Evolutionary conservation across 768 basidiomycete species (phyloP), one percentile per base, ranked within the genome.

Genomic region (Suillus hirtellus): DNA sequence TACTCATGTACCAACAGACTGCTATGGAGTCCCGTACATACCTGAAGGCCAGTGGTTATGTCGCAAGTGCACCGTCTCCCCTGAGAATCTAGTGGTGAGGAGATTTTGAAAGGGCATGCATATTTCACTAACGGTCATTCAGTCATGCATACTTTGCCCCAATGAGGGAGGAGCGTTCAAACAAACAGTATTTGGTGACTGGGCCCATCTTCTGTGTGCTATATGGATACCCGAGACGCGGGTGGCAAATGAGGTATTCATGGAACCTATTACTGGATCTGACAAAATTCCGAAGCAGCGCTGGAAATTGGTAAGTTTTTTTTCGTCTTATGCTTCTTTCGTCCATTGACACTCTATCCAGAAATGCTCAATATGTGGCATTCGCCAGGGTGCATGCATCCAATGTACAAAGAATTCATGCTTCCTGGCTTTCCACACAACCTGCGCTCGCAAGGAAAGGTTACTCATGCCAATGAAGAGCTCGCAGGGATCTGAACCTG

Each of bases 41-140:
- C 97, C 97, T 0, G 97, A 99, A 79, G 97, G 97, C 1, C 97
- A 99, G 75, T 99, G 97, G 97, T 85, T 99, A 40, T 99, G 97
- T 74, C 81, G 97, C 53, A 99, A 99, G 76, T 99, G 97, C 71
- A 98, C 95, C 0, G 95, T 99, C 11, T 96, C 95, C 1, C 97
- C 97, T 0, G 96, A 98, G 75, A 92, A 89, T 68, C 94, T 96
- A 15, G 97, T 99, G 64, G 95, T 96, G 71, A 67, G 92, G 78
- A 17, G 12, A 10, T 47, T 3, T 50, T 38, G 31, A 59, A 21
- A 43, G 40, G 63, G 10, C 37, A 35, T 21, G 15, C 44, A 38
- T 59, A 0, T 27, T 24, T 21, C 35, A 63, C 38, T 35, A 19
- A 59, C 52, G 11, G 42, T 10, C 50, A n/a, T 55, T 53, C 42